These are phyloP conservation scores for Sesbania bispinosa DNA, from an alignment of 306 rosid genomes.

Conservation along the genomic window DNA sequence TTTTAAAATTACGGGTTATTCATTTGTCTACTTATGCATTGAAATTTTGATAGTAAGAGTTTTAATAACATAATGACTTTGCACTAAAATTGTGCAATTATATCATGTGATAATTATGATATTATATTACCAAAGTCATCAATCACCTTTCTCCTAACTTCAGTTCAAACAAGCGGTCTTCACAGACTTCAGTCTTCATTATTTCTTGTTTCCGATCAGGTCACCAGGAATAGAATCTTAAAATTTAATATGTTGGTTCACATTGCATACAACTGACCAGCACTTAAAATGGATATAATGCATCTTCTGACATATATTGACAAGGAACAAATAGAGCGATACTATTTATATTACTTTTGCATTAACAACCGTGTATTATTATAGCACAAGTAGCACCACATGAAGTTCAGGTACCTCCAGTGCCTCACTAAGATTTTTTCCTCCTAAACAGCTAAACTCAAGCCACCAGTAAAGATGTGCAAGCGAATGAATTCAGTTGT, in stretches of 20 bases:
- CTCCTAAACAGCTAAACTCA: neutral
- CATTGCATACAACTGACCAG: neutral
- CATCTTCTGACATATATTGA: neutral
- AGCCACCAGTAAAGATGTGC: neutral
- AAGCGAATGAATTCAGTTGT: neutral
- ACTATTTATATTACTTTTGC: too few relatives aligned
- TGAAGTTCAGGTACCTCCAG: neutral
- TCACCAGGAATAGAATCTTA: neutral
- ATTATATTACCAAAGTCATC: neutral
- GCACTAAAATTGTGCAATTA: neutral
- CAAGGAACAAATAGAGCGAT: neutral
- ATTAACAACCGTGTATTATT: too few relatives aligned
- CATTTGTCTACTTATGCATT: neutral
- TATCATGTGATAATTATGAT: neutral
- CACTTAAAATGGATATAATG: neutral
- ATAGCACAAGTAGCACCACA: neutral
- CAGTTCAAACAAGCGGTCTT: neutral
- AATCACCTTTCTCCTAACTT: neutral
- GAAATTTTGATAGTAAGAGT: neutral
- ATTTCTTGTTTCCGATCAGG: neutral
- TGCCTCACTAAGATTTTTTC: neutral
- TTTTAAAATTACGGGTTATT: neutral
- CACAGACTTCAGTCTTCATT: neutral
- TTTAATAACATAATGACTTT: neutral
- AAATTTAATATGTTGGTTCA: neutral